Evolutionary conservation across 805 yeast genomes (phyloP), one percentile per base, ranked within the genome.

Genomic region (Candida lessepsii): DNA sequence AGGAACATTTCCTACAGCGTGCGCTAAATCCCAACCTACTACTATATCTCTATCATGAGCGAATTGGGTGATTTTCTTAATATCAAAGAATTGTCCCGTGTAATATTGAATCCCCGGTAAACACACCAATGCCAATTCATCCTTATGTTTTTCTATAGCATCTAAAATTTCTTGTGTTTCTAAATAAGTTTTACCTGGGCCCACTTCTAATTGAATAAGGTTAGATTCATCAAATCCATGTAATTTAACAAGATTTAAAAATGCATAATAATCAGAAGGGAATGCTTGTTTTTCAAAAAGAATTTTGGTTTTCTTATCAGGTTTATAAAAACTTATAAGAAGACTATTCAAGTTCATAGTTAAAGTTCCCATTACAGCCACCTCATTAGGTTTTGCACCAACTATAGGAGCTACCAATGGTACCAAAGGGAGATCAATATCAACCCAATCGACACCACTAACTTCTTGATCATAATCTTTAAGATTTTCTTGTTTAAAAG

Each of bases 21-120:
- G 98, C 1, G 98, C 98, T 50, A 90, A 70, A 60, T 90, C 98
- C 96, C 96, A 90, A 1, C 96, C 97, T 20, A 82, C 85, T 1
- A 75, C 65, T 25, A 85, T 72, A 18, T 64, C 75, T 42, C 53
- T 56, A 4, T 40, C 14, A 23, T 86, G 81, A 4, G 83, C 89
- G 34, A 65, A 66, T 7, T 54, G 52, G 1, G 97, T 89, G 51
- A 90, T 87, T n/a, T 58, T 58, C 36, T 70, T 71, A 26, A 90
- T 85, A 37, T 87, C 86, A 53, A 90, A 89, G 18, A 71, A 68
- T 61, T 90, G 98, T 6, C 98, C 98, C 1, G 96, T 78, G 60
- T 89, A 91, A 65, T 83, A 90, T 57, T 90, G 98, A 44, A 90
- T 78, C 1, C 96, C 98, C 0, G 96, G 83, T 32, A 90, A 74